Evolutionary conservation across 306 rosid species (phyloP).

Genomic region (Mucuna pruriens): DNA sequence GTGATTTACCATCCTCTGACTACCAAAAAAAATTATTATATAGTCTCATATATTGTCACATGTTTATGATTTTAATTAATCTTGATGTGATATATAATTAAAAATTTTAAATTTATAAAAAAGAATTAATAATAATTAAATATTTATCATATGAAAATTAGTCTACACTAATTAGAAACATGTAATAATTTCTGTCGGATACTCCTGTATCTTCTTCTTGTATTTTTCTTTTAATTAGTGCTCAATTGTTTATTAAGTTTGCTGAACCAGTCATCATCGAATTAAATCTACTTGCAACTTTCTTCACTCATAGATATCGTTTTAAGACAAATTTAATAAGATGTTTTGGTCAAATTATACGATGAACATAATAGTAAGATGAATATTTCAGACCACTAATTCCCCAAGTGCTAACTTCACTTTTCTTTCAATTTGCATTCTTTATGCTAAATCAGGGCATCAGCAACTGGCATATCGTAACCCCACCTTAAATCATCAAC

Average conservation of each 20-base stretch:
- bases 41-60: too few species aligned
- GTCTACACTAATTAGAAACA: too few species aligned
- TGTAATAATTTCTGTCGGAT: too few species aligned
- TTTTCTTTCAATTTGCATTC: background rate
- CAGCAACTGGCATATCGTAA: constrained; percentile 6
- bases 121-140: too few species aligned
- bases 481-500: background rate
- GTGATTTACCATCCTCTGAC: background rate
- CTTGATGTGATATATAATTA: too few species aligned
- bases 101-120: too few species aligned
- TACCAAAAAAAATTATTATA: too few species aligned
- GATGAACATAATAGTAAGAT: background rate
- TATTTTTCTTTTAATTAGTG: too few species aligned
- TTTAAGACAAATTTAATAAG: background rate
- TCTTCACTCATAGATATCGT: background rate
- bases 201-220: constrained; percentile 6
- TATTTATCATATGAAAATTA: too few species aligned
- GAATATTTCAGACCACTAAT: constrained; percentile 13
- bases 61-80: too few species aligned
- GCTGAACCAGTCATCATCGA: background rate
- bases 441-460: background rate
- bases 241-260: background rate
- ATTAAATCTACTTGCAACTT: background rate
- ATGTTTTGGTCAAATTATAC: constrained; percentile 23
- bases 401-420: constrained; percentile 14